phyloP scores from a whole-genome alignment of 805 yeast species.

The Candida maesae region DNA sequence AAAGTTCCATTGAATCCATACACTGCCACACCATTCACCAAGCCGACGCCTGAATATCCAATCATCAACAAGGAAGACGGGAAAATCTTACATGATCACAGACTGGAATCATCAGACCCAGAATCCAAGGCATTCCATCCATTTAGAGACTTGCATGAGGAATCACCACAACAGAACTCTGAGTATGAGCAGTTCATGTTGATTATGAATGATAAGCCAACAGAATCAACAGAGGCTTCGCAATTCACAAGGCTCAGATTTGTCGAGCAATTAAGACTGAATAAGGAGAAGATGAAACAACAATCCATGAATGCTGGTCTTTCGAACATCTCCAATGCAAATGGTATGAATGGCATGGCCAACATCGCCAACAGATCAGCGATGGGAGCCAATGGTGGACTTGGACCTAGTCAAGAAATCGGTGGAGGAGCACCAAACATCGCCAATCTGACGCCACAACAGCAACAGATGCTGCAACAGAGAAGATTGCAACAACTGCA shows the following conservation, averaged over 20 bases:
- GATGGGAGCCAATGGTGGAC: constrained; percentile 26
- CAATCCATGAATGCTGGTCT: constrained; percentile 33
- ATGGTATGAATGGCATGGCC: constrained; percentile 3
- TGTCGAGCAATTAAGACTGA: constrained; percentile 79
- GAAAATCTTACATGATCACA: constrained; percentile 33
- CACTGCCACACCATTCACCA: constrained; percentile 35
- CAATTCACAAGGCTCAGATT: constrained; percentile 86
- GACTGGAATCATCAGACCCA: constrained; percentile 36
- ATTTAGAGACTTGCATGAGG: constrained; percentile 57
- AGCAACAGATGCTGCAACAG: constrained; percentile 29
- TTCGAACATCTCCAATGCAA: constrained; percentile 23
- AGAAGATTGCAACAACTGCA: constrained; percentile 30
- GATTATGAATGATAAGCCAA: constrained; percentile 48
- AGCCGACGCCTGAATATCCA: constrained; percentile 48
- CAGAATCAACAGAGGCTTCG: constrained; percentile 33
- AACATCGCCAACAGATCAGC: constrained; percentile 25
- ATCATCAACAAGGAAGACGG: constrained; percentile 31
- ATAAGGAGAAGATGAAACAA: constrained; percentile 52
- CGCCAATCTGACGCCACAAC: constrained; percentile 24
- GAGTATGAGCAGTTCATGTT: constrained; percentile 92
- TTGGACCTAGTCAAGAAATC: no score
- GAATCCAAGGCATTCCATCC: constrained; percentile 39
- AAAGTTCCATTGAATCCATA: constrained; percentile 73
- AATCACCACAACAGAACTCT: constrained; percentile 65
- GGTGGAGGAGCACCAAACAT: constrained; percentile 1